A percentile compares a stretch with the other conserved stretches of the same genome.
These are phyloP conservation scores for Colletotrichum sidae DNA, from an alignment of 2,329 filamentous ascomycete species.

Conservation along the genomic window DNA sequence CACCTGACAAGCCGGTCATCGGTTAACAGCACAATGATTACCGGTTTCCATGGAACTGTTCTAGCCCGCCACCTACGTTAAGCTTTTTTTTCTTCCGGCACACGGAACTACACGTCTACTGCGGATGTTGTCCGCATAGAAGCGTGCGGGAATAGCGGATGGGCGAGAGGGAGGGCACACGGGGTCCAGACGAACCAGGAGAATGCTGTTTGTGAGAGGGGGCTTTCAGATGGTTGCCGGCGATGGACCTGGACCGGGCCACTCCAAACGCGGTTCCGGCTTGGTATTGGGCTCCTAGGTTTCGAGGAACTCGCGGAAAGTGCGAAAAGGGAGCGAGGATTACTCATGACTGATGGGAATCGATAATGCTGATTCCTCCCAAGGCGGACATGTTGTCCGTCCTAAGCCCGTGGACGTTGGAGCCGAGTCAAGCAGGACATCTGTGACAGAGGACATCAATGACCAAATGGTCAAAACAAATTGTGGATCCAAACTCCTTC, in stretches of 20 bases:
- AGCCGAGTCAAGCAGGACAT: no score
- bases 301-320: background rate
- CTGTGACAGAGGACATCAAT: no score
- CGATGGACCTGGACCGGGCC: slow-evolving; percentile 9
- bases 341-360: no score
- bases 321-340: background rate
- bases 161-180: background rate
- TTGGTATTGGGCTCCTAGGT: background rate
- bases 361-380: no score
- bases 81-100: slow-evolving; percentile 5
- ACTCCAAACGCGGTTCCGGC: slow-evolving; percentile 7
- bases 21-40: no score
- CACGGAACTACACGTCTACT: background rate
- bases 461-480: no score
- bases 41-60: no score
- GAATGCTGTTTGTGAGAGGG: slow-evolving; percentile 3
- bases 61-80: background rate
- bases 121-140: background rate
- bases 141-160: background rate
- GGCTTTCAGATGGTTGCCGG: slow-evolving; percentile 4
- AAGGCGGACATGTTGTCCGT: no score
- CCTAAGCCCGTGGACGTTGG: no score
- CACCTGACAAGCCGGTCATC: no score
- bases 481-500: no score
- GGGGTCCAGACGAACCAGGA: background rate